These are phyloP conservation scores for Irpex lacteus DNA, from an alignment of 1,284 basidiomycete genomes.

Conservation along the genomic window DNA sequence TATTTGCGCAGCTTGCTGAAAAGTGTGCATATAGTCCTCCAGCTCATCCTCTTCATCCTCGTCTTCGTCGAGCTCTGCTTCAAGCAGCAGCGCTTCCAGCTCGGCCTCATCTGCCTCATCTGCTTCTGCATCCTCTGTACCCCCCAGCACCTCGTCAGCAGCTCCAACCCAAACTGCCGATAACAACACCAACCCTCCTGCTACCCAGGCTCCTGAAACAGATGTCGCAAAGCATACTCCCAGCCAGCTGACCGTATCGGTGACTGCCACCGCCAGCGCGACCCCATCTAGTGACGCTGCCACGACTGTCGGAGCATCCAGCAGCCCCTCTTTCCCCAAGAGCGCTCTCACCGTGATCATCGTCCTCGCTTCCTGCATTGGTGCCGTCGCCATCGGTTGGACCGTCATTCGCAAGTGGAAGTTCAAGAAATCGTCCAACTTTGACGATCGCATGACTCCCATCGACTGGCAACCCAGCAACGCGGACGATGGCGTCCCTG, in stretches of 20 bases:
- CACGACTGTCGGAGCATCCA: conserved; percentile 15
- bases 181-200: conserved; percentile 3
- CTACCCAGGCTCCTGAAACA: conserved; percentile 15
- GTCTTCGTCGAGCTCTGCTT: conserved; percentile 21
- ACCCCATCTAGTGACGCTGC: conserved; percentile 18
- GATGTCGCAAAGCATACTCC: conserved; percentile 5
- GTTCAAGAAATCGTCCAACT: conserved; percentile 74
- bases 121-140: conserved; percentile 18
- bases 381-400: conserved; percentile 71
- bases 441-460: conserved; percentile 80
- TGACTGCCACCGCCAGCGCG: conserved; percentile 12
- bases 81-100: conserved; percentile 6
- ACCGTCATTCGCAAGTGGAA: conserved; percentile 92
- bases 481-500: conserved; percentile 38
- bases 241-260: conserved; percentile 1
- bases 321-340: conserved; percentile 35
- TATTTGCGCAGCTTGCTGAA: not conserved
- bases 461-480: conserved; percentile 76
- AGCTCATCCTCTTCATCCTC: conserved; percentile 13
- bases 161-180: conserved; percentile 3
- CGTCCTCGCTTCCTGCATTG: conserved; percentile 66
- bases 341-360: conserved; percentile 70
- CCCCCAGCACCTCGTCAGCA: conserved; percentile 15
- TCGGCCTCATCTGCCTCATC: conserved; percentile 17
- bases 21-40: not conserved